Percentiles rank a stretch among this genome's conserved stretches.
Conservation (phyloP, 2,329 filamentous ascomycete genomes). For the Claviceps humidiphila region DNA sequence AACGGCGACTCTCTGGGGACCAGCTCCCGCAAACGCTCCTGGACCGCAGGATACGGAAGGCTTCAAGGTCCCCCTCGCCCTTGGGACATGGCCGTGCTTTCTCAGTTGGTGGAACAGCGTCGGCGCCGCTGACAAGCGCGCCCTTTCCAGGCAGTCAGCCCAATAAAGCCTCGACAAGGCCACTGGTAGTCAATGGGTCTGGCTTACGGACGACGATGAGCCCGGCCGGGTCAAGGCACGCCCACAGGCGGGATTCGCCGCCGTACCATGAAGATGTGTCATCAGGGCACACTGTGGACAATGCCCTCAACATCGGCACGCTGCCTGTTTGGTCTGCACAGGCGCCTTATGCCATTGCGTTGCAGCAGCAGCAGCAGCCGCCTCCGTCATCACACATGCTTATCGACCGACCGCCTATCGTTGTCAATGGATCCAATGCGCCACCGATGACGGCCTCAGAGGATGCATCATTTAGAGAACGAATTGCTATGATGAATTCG, state of each 20-base stretch:
- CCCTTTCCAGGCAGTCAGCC: slow-evolving; percentile 22
- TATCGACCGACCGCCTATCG: slow-evolving; percentile 17
- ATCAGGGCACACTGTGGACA: slow-evolving; percentile 12
- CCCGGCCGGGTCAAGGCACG: slow-evolving; percentile 10
- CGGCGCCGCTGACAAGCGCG: slow-evolving; percentile 23
- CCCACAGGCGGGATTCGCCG: not conserved
- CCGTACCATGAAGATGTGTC: slow-evolving; percentile 11
- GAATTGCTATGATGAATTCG: slow-evolving; percentile 26
- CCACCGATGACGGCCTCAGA: slow-evolving; percentile 14
- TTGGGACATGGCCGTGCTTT: slow-evolving; percentile 35
- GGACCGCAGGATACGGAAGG: slow-evolving; percentile 38
- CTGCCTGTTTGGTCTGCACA: slow-evolving; percentile 1
- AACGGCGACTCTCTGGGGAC: slow-evolving; percentile 38
- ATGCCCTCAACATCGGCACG: slow-evolving; percentile 15
- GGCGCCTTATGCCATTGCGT: slow-evolving; percentile 3
- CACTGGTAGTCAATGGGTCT: slow-evolving; percentile 41
- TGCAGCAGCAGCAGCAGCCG: not conserved
- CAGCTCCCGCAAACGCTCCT: slow-evolving; percentile 40
- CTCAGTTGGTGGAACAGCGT: slow-evolving; percentile 26
- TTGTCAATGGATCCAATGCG: slow-evolving; percentile 22
- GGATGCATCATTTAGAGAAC: slow-evolving; percentile 28
- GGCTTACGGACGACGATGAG: slow-evolving; percentile 20
- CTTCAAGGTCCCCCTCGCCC: slow-evolving; percentile 44
- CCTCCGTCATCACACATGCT: slow-evolving; percentile 7
- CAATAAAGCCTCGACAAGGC: slow-evolving; percentile 25